Base-by-base conservation (phyloP, 208 protist genomes). In the Trypanosoma conorhini region DNA sequence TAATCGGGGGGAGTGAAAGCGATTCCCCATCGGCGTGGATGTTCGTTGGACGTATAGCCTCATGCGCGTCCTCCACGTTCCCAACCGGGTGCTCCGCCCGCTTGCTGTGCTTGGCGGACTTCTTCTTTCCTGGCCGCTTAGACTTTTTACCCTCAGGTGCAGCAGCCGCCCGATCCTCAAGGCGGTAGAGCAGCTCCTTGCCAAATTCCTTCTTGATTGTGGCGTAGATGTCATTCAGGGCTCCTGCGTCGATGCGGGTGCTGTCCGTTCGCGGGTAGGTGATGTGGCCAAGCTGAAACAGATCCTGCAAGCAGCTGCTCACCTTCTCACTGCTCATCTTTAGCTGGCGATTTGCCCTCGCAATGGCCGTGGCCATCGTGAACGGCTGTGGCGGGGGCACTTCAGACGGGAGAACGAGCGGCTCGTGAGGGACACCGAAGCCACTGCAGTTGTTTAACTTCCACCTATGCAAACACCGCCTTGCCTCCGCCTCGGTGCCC, bases 121-220 rank as follows among this genome's bases (percentile, higher is more conserved):
- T 91, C 79, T 83, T 98, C 91, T 70, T 56, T 42, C 64, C 73
- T 92, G 94, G 60, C 97, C 93, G 79, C 96, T 95, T 82, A 76
- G 91, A 60, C 92, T 87, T 84, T 97, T 98, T 83, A 97, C 98
- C 63, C 86, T 38, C 96, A 91, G 60, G 98, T 91, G 77, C 35
- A 31, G 46, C 3, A 40, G 31, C 54, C 55, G 38, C 5, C 48
- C 80, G 71, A 30, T 69, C 65, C 62, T 87, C 82, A 31, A 86
- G 54, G 82, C 93, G 81, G 89, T 92, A 89, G 90, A 99, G 71
- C 19, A 79, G 24, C 72, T 95, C 97, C 70, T 98, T 98, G 73
- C 99, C 98, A 81, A 94, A 97, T 58, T 98, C 95, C 76, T 98
- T 99, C 74, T 98, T 98, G 58, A 99, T 98, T 64, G 97, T 97